These are phyloP conservation scores for Monascus ruber DNA, from an alignment of 2,329 filamentous ascomycete genomes.

Conservation along the genomic window DNA sequence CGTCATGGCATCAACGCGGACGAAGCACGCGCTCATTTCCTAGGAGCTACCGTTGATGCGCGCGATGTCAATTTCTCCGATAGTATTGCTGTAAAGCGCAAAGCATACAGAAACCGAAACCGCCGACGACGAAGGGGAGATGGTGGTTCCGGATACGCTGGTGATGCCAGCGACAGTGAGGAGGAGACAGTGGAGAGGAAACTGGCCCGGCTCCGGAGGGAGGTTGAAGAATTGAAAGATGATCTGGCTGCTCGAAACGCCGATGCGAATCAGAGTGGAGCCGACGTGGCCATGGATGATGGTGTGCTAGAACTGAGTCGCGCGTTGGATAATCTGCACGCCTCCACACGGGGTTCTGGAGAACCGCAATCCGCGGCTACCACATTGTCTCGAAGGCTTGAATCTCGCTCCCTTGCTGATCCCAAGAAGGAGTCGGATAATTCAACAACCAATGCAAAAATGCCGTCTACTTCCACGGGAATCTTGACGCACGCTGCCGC, in stretches of 20 bases:
- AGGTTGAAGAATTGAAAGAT: constrained; percentile 63
- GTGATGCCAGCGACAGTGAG: constrained; percentile 67
- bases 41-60: constrained; percentile 63
- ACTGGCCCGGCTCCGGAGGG: constrained; percentile 69
- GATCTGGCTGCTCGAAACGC: constrained; percentile 32
- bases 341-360: constrained; percentile 16
- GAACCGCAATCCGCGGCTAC: constrained; percentile 23
- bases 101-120: constrained; percentile 68
- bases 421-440: constrained; percentile 2
- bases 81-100: constrained; percentile 68
- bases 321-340: constrained; percentile 54
- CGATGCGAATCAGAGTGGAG: constrained; percentile 47
- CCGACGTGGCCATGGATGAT: constrained; percentile 36
- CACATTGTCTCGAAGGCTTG: constrained; percentile 23
- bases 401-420: constrained; percentile 4
- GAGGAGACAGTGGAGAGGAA: constrained; percentile 66
- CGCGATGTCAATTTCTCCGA: constrained; percentile 80
- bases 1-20: constrained; percentile 64
- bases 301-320: constrained; percentile 59
- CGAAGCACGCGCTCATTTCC: constrained; percentile 69
- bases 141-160: constrained; percentile 48
- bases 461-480: constrained; percentile 27
- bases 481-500: constrained; percentile 69
- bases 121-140: constrained; percentile 46
- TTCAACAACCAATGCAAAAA: constrained; percentile 2